Evolutionary conservation across 768 basidiomycete species (phyloP).

Genomic region (Crassisporium funariophilum): DNA sequence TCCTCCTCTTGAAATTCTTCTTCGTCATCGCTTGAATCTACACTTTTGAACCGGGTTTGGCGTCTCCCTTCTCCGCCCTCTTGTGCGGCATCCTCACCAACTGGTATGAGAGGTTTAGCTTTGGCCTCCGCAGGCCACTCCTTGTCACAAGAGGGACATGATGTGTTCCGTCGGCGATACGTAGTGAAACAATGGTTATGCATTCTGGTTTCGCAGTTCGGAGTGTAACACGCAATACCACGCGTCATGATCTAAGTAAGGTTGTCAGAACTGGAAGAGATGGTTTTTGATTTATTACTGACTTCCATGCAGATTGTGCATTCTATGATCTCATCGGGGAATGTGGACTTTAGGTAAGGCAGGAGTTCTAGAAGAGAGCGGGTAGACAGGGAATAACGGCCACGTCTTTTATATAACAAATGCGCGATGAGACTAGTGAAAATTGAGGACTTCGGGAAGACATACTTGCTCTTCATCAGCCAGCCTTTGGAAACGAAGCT

Average conservation of each 20-base stretch:
- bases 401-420: conserved; percentile 41
- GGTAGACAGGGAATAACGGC: conserved; percentile 75
- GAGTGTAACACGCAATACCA: conserved; percentile 61
- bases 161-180: conserved; percentile 43
- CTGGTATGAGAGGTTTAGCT: conserved; percentile 46
- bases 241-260: conserved; percentile 61
- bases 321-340: conserved; percentile 67
- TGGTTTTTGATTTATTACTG: conserved; percentile 10
- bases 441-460: too few relatives aligned
- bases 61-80: conserved; percentile 57
- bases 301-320: conserved; percentile 79
- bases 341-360: conserved; percentile 73
- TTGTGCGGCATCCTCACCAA: conserved; percentile 72
- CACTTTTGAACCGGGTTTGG: conserved; percentile 31
- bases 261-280: neutral
- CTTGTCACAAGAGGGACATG: conserved; percentile 58
- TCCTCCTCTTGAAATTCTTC: conserved; percentile 43
- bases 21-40: conserved; percentile 43
- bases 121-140: conserved; percentile 62
- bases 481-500: conserved; percentile 87
- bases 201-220: conserved; percentile 64
- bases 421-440: neutral
- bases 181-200: conserved; percentile 64
- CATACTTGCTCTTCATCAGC: conserved; percentile 75
- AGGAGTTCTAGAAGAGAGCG: conserved; percentile 75